Evolutionary conservation across 2,329 filamentous ascomycete species (phyloP), one percentile per base, ranked within the genome.

Genomic region (Celoporthe dispersa): DNA sequence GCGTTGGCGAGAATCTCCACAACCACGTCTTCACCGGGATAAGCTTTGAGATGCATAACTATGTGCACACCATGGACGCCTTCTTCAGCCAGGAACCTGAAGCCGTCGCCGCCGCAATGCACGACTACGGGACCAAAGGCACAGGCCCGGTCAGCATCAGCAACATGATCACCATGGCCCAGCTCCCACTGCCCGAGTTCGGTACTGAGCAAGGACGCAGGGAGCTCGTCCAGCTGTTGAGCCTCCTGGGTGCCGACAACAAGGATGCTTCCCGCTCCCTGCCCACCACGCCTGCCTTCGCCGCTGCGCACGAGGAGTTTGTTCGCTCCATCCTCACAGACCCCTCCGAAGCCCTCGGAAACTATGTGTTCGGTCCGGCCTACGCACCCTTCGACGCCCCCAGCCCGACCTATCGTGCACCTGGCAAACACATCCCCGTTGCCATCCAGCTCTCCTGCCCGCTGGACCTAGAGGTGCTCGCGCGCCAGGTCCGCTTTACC

Each of bases 1-100:
- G 73, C 33, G 76, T 77, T 7, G 76, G 76, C 14, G 73, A 74
- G 69, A 76, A 76, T 41, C 68, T 76, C 2, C 64, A 70, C 14
- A 67, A 60, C 28, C 68, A 70, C 39, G 12, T 53, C 31, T 44
- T 65, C 25, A 68, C 66, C 7, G 60, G 31, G 1, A 0, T 68
- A 12, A 11, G 31, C 1, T 68, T 70, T 33, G 65, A 70, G 25
- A 59, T 64, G 16, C n/a, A 16, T 31, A 60, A 64, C 11, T 37
- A 68, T 31, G 39, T 68, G 44, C 51, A 70, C 2, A 70, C 65
- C 1, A 64, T 70, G n/a, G 65, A 70, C 37, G 65, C 65, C 0
- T 68, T 68, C 51, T 67, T 70, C 51, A 60, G 68, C 53, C 60
- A 70, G 31, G 68, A 70, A 16, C 60, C 65, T 16, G 68, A 67